Base-by-base conservation (phyloP, 2,329 filamentous ascomycete species). In the Hyphodiscus sp. region DNA sequence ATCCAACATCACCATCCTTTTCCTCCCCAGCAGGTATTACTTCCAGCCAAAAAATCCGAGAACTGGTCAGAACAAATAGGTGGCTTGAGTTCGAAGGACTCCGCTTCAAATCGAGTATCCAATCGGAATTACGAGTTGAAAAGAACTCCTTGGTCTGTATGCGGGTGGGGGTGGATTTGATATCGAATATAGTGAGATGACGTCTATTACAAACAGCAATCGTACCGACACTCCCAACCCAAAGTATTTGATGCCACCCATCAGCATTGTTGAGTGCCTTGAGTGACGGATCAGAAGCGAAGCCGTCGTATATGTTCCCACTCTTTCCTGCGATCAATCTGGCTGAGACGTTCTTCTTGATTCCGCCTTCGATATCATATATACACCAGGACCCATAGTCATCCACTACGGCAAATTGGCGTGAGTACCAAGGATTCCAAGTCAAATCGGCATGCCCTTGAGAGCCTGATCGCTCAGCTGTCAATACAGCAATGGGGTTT, bases 331-430 rank as follows among this genome's bases (percentile, higher is more conserved):
- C 10, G n/a, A 57, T 29, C 2, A 65, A 38, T 23, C 56, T 30
- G 45, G 57, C 49, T 2, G 45, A 41, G 5, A 44, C 44, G 2
- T 45, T 47, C 19, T 56, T 64, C 15, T 26, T 50, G 38, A 56
- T 55, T 16, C 47, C 41, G 8, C 55, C 59, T 47, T 68, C 67
- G 42, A 69, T 55, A 56, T 86, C 76, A 82, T 85, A 89, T 3
- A 89, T 68, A 44, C 74, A 82, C 87, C 87, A 91, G 53, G 72
- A 74, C 1, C 86, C 86, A 33, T 71, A 71, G 49, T 81, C 74
- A 61, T 91, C 85, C 18, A 91, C 73, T 23, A 90, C 73, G 16
- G 76, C 83, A 50, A 91, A 70, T 61, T 87, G 83, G 1, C 81
- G 77, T 16, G 73, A 70, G 54, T 74, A 80, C 66, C 71, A 79